These are phyloP conservation scores for Metschnikowia amazonensis DNA, from an alignment of 805 yeast genomes.

Conservation along the genomic window DNA sequence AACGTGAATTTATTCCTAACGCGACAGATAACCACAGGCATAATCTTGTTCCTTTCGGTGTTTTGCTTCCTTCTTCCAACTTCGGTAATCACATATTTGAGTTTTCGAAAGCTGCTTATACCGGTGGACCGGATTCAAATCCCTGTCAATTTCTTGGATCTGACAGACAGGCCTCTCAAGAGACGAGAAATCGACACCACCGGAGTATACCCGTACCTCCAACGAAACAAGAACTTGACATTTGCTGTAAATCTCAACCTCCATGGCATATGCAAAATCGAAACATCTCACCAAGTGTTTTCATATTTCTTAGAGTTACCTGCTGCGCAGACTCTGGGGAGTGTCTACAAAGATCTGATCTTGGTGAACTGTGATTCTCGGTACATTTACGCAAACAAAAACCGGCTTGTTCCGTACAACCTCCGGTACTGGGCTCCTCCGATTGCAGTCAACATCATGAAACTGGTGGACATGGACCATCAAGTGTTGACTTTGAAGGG, in stretches of 20 bases:
- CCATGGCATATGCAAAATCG: conserved; percentile 24
- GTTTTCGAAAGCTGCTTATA: conserved; percentile 32
- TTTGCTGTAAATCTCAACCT: conserved; percentile 19
- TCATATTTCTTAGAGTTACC: conserved; percentile 10
- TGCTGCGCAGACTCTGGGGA: background rate
- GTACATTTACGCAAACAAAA: conserved; percentile 27
- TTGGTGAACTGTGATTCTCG: conserved; percentile 31
- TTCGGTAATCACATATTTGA: conserved; percentile 32
- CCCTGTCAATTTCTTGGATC: conserved; percentile 9
- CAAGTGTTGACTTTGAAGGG: conserved; percentile 13
- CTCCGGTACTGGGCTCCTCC: conserved; percentile 39
- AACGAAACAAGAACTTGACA: conserved; percentile 10
- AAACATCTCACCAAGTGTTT: conserved; percentile 19
- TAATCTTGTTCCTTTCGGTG: conserved; percentile 19
- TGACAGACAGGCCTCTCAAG: conserved; percentile 1
- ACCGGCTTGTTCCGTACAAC: conserved; percentile 34
- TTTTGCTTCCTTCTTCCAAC: conserved; percentile 31
- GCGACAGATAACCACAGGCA: conserved; percentile 13
- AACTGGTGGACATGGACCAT: conserved; percentile 15
- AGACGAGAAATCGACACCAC: conserved; percentile 5
- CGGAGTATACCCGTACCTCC: conserved; percentile 9
- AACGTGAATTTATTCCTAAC: conserved; percentile 14
- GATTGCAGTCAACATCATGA: conserved; percentile 20
- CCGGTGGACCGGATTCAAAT: conserved; percentile 23
- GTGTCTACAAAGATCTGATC: conserved; percentile 12